Conservation (phyloP, 352 stramenopile genomes). For the Phytophthora podocarpi region DNA sequence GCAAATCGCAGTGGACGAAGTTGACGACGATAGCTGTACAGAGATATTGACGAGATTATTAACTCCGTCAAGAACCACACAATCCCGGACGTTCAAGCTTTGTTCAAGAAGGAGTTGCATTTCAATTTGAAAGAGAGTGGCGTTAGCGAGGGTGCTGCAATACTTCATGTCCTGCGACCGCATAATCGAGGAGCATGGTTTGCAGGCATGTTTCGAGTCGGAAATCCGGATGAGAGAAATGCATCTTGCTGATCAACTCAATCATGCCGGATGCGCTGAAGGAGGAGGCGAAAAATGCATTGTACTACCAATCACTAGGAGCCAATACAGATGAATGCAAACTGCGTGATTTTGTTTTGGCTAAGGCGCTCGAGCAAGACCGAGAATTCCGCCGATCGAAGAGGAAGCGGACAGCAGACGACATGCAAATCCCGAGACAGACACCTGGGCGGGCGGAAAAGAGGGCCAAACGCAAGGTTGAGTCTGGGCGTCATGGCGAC, state of each 20-base stretch:
- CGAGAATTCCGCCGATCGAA: constrained; percentile 13
- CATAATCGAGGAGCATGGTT: constrained; percentile 11
- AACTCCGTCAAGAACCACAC: constrained; percentile 14
- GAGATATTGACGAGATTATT: not conserved
- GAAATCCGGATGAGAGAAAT: constrained; percentile 2
- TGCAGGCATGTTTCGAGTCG: constrained; percentile 9
- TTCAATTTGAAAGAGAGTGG: constrained; percentile 20
- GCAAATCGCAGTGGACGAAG: not conserved
- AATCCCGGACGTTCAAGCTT: constrained; percentile 9
- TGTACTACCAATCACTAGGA: not conserved
- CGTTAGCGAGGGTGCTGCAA: constrained; percentile 8
- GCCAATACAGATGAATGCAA: constrained; percentile 1
- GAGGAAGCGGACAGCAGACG: not conserved
- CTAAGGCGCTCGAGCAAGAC: constrained; percentile 2
- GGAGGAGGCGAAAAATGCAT: constrained; percentile 5
- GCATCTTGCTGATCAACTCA: constrained; percentile 1
- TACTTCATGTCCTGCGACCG: constrained; percentile 12
- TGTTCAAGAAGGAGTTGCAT: constrained; percentile 18
- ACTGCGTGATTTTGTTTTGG: not conserved
- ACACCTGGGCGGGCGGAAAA: not conserved
- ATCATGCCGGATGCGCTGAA: not conserved
- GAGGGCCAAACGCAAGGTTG: not conserved
- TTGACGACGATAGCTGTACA: not conserved
- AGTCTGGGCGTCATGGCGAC: not conserved
- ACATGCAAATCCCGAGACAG: not conserved